These are phyloP conservation scores for Pueraria montana DNA, from an alignment of 306 rosid genomes.

Conservation along the genomic window DNA sequence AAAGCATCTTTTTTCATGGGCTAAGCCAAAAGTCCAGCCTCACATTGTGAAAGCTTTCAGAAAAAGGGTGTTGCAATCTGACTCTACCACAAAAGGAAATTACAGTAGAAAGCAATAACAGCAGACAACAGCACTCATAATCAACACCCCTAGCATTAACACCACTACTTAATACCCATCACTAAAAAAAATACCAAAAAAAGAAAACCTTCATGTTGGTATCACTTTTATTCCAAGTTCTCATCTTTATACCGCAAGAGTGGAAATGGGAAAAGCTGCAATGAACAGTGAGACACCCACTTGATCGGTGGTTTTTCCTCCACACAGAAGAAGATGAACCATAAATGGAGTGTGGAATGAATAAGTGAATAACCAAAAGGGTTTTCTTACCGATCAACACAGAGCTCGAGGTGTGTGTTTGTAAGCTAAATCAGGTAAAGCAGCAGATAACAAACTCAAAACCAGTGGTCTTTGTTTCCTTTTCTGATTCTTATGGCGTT, in stretches of 20 bases:
- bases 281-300: conserved; percentile 5
- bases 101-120: conserved; percentile 44
- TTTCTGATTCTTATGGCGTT: conserved; percentile 5
- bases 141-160: conserved; percentile 21
- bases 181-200: conserved; percentile 36
- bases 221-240: conserved; percentile 36
- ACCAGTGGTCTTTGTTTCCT: conserved; percentile 28
- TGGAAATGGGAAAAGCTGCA: conserved; percentile 25
- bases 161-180: conserved; percentile 15
- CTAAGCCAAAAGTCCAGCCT: conserved; percentile 44
- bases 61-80: conserved; percentile 46
- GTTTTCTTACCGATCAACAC: conserved; percentile 48
- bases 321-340: conserved; percentile 26
- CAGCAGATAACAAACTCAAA: conserved; percentile 39
- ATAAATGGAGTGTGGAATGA: conserved; percentile 35
- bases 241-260: conserved; percentile 26
- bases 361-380: conserved; percentile 19
- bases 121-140: conserved; percentile 13
- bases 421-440: conserved; percentile 54
- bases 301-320: conserved; percentile 33
- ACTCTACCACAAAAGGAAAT: conserved; percentile 51
- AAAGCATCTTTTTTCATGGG: conserved; percentile 39
- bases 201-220: conserved; percentile 17
- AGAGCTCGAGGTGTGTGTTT: conserved; percentile 49
- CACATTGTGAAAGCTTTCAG: conserved; percentile 40